Evolutionary conservation across 2,329 filamentous ascomycete species (phyloP).

Genomic region (Bipolaris victoriae): DNA sequence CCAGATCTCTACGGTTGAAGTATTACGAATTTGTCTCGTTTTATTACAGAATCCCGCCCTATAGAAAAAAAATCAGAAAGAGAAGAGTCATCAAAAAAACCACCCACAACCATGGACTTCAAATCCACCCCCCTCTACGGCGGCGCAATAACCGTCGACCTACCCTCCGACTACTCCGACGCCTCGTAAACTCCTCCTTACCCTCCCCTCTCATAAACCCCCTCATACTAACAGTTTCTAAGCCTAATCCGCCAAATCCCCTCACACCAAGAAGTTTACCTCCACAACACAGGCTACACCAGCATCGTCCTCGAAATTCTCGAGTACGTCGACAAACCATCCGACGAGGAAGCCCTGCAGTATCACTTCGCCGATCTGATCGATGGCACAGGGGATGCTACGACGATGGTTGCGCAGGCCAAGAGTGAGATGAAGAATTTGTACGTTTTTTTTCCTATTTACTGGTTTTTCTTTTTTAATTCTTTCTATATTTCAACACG

Average conservation of each 20-base stretch:
- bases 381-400: conserved; percentile 42
- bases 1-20: no score
- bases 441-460: no score
- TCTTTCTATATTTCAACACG: no score
- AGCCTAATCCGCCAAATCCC: conserved; percentile 77
- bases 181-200: conserved; percentile 64
- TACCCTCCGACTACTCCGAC: conserved; percentile 72
- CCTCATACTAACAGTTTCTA: conserved; percentile 8
- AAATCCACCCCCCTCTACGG: conserved; percentile 69
- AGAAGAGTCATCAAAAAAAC: background rate
- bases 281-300: conserved; percentile 82
- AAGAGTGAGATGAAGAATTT: no score
- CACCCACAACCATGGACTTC: conserved; percentile 53
- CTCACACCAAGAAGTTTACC: conserved; percentile 90
- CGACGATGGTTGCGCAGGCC: conserved; percentile 41
- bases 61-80: no score
- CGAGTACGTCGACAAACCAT: conserved; percentile 74
- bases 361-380: conserved; percentile 59
- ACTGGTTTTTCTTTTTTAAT: no score
- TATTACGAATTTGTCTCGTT: no score
- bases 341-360: conserved; percentile 69
- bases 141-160: conserved; percentile 71
- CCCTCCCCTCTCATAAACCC: background rate
- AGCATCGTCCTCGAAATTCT: conserved; percentile 91
- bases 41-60: no score